phyloP scores from a whole-genome alignment of 208 protist species.

The Vickermania ingenoplastis region DNA sequence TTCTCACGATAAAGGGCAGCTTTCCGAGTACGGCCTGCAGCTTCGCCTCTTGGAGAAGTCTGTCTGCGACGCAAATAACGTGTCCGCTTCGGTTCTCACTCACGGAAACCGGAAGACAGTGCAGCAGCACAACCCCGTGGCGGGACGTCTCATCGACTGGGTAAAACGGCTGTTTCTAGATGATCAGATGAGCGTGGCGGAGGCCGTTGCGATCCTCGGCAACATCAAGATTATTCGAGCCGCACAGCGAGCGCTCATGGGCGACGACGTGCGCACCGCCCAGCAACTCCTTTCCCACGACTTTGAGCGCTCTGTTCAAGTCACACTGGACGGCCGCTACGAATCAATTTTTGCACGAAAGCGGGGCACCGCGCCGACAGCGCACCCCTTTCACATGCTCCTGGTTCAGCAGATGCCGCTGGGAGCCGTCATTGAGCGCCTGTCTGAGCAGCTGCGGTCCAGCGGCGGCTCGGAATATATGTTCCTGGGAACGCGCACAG shows the following conservation, averaged over 20 bases:
- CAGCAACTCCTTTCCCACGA: not conserved
- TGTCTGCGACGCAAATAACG: not conserved
- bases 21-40: conserved; percentile 29
- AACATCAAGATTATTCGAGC: conserved; percentile 43
- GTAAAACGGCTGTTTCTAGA: conserved; percentile 46
- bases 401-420: conserved; percentile 11
- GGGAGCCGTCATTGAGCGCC: conserved; percentile 6
- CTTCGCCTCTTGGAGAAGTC: conserved; percentile 36
- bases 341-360: not conserved
- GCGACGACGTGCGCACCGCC: not conserved
- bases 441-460: too few species aligned
- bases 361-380: not conserved
- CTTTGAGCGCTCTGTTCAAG: not conserved
- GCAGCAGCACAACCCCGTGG: conserved; percentile 8
- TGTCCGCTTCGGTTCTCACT: not conserved
- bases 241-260: conserved; percentile 6
- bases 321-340: not conserved
- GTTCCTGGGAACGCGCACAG: too few species aligned
- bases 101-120: not conserved
- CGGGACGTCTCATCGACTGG: conserved; percentile 45
- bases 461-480: too few species aligned
- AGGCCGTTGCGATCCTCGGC: conserved; percentile 43
- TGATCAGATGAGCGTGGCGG: conserved; percentile 11
- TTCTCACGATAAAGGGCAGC: conserved; percentile 10
- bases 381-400: conserved; percentile 28